A percentile compares a stretch with the other conserved stretches of the same genome.
Conservation (phyloP, 139 green algal species). For the Trebouxia sp. region DNA sequence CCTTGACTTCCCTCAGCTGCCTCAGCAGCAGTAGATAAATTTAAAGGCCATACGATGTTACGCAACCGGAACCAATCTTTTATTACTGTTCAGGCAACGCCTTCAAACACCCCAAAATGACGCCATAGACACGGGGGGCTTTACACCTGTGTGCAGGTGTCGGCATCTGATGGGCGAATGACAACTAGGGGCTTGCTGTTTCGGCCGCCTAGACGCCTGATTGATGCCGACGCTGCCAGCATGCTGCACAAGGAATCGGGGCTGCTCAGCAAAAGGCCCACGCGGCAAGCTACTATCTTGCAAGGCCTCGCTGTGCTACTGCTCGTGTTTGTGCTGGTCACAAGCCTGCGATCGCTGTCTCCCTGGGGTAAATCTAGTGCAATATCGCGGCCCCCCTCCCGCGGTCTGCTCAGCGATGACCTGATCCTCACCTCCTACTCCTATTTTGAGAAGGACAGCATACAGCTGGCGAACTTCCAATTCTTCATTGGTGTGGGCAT, state of each 20-base stretch:
- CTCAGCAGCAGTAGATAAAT: too few species aligned
- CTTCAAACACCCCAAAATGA: too few species aligned
- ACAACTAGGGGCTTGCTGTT: background rate
- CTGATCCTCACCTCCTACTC: constrained; percentile 14
- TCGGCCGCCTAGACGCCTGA: background rate
- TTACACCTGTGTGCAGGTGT: too few species aligned
- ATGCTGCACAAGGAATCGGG: background rate
- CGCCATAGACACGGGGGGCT: too few species aligned
- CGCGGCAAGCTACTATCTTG: background rate
- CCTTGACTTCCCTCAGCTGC: too few species aligned
- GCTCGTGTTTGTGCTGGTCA: background rate
- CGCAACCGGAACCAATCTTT: too few species aligned
- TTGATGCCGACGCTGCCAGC: background rate
- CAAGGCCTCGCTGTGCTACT: background rate
- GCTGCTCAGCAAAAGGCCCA: background rate
- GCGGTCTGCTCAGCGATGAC: background rate
- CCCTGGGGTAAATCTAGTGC: background rate
- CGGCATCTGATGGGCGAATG: too few species aligned
- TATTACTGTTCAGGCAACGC: too few species aligned
- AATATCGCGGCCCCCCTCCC: background rate
- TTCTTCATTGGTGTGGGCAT: constrained; percentile 70
- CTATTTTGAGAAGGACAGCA: constrained; percentile 48
- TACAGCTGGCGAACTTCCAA: constrained; percentile 67
- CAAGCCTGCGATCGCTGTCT: background rate
- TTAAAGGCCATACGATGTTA: too few species aligned